phyloP scores from a whole-genome alignment of 129 eudicot genomes.

The Pseudognaphalium luteoalbum region DNA sequence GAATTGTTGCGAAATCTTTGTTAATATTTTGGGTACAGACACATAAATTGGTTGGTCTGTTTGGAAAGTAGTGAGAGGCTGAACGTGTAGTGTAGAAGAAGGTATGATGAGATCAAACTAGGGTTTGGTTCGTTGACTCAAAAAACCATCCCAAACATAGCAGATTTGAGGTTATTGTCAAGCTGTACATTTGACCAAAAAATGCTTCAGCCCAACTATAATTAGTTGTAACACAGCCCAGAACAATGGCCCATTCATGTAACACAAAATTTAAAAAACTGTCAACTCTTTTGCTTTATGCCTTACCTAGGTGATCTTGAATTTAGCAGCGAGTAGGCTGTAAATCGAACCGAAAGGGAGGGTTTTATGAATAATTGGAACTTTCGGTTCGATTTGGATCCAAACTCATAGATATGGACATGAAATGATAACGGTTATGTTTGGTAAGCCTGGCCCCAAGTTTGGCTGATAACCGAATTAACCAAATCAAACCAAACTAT shows the following conservation, averaged over 20 bases:
- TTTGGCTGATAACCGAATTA: not conserved
- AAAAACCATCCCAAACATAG: no score
- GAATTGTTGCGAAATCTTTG: not conserved
- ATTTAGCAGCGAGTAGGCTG: no score
- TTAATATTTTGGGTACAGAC: not conserved
- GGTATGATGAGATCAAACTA: not conserved
- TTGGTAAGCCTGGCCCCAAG: not conserved
- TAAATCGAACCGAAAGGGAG: no score
- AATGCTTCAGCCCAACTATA: not conserved
- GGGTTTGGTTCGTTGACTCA: not conserved
- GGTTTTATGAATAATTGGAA: no score
- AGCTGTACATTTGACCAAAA: not conserved
- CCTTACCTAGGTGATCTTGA: no score
- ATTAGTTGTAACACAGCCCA: not conserved
- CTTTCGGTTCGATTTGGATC: no score
- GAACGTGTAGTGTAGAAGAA: not conserved
- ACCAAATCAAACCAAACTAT: no score
- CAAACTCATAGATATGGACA: no score
- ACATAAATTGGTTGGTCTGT: not conserved
- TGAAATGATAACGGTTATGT: no score
- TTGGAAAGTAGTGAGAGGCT: not conserved
- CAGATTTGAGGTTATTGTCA: not conserved
- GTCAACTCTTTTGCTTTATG: no score
- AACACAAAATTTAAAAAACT: no score
- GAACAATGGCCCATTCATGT: not conserved